phyloP scores from a whole-genome alignment of 2,329 filamentous ascomycete species.

The Fusarium sp. region DNA sequence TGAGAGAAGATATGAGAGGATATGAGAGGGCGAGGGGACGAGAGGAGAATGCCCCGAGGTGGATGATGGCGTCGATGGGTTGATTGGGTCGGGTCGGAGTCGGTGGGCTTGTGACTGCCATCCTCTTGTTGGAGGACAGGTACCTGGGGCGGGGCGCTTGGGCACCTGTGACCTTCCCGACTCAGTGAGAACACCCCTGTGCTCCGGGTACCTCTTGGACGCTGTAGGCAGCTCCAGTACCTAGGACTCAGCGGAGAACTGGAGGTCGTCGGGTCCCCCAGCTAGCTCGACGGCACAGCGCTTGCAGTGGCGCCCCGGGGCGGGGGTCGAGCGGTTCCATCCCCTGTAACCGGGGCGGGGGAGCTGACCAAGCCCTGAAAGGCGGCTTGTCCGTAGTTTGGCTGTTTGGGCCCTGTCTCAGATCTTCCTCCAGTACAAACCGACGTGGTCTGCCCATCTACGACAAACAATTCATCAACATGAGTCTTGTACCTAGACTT shows the following conservation, averaged over 20 bases:
- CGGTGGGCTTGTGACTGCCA: slow-evolving; percentile 35
- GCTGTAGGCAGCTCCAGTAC: background rate
- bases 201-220: slow-evolving; percentile 12
- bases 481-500: background rate
- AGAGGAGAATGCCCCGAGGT: slow-evolving; percentile 20
- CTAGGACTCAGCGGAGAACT: background rate
- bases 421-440: slow-evolving; percentile 21
- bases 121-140: background rate
- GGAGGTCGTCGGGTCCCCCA: background rate
- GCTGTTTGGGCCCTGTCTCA: slow-evolving; percentile 32
- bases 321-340: slow-evolving; percentile 25
- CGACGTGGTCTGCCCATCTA: slow-evolving; percentile 7
- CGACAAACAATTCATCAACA: background rate
- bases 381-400: slow-evolving; percentile 13
- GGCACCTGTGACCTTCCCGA: slow-evolving; percentile 32
- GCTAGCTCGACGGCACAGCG: slow-evolving; percentile 8
- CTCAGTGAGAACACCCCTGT: slow-evolving; percentile 29
- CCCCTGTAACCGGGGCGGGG: slow-evolving; percentile 31
- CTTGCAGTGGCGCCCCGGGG: slow-evolving; percentile 9
- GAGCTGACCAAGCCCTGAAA: slow-evolving; percentile 15
- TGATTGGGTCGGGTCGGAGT: slow-evolving; percentile 33
- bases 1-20: slow-evolving; percentile 25
- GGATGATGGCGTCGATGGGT: slow-evolving; percentile 28
- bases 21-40: slow-evolving; percentile 24
- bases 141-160: slow-evolving; percentile 31